These are phyloP conservation scores for Eucalyptus sp. DNA, from an alignment of 345 rosid genomes.

Conservation along the genomic window DNA sequence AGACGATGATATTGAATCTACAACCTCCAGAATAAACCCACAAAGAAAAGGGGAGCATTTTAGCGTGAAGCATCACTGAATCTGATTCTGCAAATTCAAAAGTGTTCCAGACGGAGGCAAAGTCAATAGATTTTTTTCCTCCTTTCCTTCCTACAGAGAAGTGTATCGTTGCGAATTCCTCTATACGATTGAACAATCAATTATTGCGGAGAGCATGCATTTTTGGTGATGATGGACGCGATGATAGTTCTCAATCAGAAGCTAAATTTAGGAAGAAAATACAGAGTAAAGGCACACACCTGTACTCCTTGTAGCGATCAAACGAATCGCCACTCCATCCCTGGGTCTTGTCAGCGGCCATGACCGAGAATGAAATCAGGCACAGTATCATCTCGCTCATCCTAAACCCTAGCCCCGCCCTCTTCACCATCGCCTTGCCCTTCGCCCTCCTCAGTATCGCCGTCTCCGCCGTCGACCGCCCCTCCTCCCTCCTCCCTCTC, in stretches of 20 bases:
- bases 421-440: slow-evolving; percentile 15
- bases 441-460: slow-evolving; percentile 20
- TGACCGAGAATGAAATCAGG: slow-evolving; percentile 84
- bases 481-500: slow-evolving; percentile 6
- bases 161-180: not conserved
- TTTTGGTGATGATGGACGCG: not conserved
- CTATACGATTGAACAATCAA: not conserved
- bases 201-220: not conserved
- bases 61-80: not conserved
- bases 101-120: not conserved
- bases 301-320: slow-evolving; percentile 87
- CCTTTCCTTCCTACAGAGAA: not conserved
- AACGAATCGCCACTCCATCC: slow-evolving; percentile 99
- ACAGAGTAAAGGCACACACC: slow-evolving; percentile 15
- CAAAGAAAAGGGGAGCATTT: not conserved
- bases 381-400: slow-evolving; percentile 54
- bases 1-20: not conserved
- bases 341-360: slow-evolving; percentile 93
- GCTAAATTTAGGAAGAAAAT: not conserved
- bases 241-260: not conserved
- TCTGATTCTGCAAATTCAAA: not conserved
- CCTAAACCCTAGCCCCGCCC: slow-evolving; percentile 56
- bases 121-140: not conserved
- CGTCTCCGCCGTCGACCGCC: not conserved
- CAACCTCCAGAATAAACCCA: not conserved